Conservation (phyloP, 2,329 filamentous ascomycete species). For the Periconia macrospinosa region DNA sequence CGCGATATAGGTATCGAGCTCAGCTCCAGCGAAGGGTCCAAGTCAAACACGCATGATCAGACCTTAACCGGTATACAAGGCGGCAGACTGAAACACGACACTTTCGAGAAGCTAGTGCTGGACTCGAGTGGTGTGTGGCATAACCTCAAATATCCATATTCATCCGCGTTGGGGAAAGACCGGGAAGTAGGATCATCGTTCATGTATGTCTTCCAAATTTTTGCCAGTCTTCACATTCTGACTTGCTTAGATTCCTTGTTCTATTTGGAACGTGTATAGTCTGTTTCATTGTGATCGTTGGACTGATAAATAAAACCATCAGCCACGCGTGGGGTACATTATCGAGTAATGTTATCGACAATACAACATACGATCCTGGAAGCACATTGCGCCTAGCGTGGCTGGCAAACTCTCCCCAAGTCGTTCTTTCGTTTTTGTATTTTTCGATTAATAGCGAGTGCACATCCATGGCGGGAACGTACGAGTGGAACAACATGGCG, state of each 20-base stretch:
- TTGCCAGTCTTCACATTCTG: neutral
- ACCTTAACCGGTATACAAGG: no score
- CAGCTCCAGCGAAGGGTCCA: neutral
- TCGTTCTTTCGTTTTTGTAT: constrained; percentile 51
- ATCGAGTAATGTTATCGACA: neutral
- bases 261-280: neutral
- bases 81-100: neutral
- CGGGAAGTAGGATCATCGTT: constrained; percentile 1
- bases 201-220: neutral
- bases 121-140: constrained; percentile 1
- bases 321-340: neutral
- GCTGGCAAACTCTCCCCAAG: constrained; percentile 50
- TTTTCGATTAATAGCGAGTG: constrained; percentile 48
- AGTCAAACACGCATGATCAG: neutral
- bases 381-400: neutral
- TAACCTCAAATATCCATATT: neutral
- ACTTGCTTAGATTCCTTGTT: neutral
- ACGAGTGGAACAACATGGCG: constrained; percentile 50
- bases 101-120: neutral
- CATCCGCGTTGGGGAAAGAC: neutral
- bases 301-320: neutral
- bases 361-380: neutral
- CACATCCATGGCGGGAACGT: constrained; percentile 49
- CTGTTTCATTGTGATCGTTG: neutral
- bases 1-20: no score